Evolutionary conservation across 2,329 filamentous ascomycete genomes (phyloP), one percentile per base, ranked within the genome.

Genomic region (Calonectria pseudoreteaudii): DNA sequence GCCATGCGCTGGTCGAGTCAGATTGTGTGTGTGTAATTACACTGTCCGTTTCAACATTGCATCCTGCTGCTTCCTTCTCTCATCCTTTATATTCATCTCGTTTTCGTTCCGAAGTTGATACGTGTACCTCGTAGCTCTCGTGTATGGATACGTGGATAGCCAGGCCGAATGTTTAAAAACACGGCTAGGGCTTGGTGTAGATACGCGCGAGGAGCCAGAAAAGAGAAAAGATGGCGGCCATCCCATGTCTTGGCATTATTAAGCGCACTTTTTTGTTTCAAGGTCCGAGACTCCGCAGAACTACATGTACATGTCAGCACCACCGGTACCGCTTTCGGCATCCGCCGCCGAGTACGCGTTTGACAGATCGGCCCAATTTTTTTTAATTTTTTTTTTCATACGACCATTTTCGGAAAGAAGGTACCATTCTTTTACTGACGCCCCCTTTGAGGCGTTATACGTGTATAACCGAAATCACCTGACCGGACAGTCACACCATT

Each of bases 141-240:
- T n/a, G 23, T 28, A 11, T 41, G 23, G 34, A 62, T 62, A 62
- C 56, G 56, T 62, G 56, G 56, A 62, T 41, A 62, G n/a, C 56
- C 44, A 47, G 20, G 26, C 16, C 34, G 23, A 62, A 62, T 38
- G 56, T 20, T 62, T 47, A 47, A 62, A 62, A 62, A 62, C 28
- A 62, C 56, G 56, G n/a, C 34, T 62, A 62, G 56, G 56, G 56
- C 56, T 62, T 62, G 34, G 26, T 38, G 56, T 38, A 62, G 38
- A 62, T 62, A 62, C 56, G 56, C 56, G 56, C 16, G 34, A 36
- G 44, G 44, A 23, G 9, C 20, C 44, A 23, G 20, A 13, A 23
- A 23, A 47, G 44, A 47, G 10, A n/a, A 47, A 47, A 11, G 10
- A 6, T 20, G 41, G 44, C 18, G 20, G 10, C 28, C 30, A 34